Evolutionary conservation across 2,329 filamentous ascomycete species (phyloP).

Genomic region (Penicillium sp.): DNA sequence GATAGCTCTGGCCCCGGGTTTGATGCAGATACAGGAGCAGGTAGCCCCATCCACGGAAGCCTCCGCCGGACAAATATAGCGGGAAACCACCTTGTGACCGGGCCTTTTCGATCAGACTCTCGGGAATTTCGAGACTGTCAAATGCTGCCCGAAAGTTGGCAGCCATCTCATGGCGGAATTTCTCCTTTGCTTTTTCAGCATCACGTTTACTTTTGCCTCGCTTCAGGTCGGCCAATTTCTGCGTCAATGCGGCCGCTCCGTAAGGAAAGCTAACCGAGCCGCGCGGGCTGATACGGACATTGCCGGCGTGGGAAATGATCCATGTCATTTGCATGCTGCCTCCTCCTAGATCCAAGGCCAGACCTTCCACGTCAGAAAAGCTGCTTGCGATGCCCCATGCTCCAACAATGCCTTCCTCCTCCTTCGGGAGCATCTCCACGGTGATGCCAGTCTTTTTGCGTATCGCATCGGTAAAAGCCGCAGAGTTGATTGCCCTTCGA

Average conservation of each 20-base stretch:
- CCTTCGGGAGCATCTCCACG: conserved; percentile 73
- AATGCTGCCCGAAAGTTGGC: conserved; percentile 62
- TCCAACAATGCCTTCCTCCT: conserved; percentile 77
- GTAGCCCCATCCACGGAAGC: conserved; percentile 85
- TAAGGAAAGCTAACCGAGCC: conserved; percentile 67
- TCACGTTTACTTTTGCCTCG: conserved; percentile 40
- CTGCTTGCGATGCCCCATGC: conserved; percentile 79
- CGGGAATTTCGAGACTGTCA: conserved; percentile 57
- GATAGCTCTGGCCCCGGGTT: conserved; percentile 65
- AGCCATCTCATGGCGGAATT: conserved; percentile 46
- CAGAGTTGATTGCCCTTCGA: conserved; percentile 71
- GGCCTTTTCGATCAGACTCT: conserved; percentile 48
- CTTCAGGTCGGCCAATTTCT: conserved; percentile 52
- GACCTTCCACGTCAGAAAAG: conserved; percentile 66
- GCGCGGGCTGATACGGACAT: conserved; percentile 52
- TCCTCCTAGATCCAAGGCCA: conserved; percentile 81
- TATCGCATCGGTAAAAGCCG: conserved; percentile 68
- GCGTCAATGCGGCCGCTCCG: conserved; percentile 65
- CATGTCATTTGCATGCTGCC: conserved; percentile 69
- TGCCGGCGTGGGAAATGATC: conserved; percentile 56
- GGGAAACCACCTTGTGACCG: conserved; percentile 56
- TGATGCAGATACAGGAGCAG: conserved; percentile 76
- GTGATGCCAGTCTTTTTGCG: conserved; percentile 60
- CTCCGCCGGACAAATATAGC: conserved; percentile 82
- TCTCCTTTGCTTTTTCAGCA: conserved; percentile 42